Percentiles rank a stretch among this genome's conserved stretches.
Evolutionary conservation across 2,329 filamentous ascomycete genomes (phyloP).

Genomic region (Penicillium verrucosum): DNA sequence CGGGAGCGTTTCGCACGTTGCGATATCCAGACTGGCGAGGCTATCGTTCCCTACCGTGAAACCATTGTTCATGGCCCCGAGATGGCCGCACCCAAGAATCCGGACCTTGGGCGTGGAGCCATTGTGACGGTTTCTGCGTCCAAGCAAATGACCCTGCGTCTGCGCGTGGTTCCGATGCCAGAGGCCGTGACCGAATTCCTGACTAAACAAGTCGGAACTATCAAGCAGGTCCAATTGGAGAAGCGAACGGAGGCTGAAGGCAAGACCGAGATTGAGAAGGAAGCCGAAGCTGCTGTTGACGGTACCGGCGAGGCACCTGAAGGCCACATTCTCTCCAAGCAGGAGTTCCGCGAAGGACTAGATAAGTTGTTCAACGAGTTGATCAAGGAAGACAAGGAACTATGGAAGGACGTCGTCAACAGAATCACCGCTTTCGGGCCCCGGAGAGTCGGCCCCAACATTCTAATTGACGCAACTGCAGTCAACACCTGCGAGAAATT

Average conservation of each 20-base stretch:
- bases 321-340: slow-evolving; percentile 62
- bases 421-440: slow-evolving; percentile 90
- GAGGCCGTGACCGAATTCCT: slow-evolving; percentile 78
- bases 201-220: slow-evolving; percentile 70
- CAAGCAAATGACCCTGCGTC: slow-evolving; percentile 74
- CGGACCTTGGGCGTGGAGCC: slow-evolving; percentile 79
- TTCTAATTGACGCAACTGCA: slow-evolving; percentile 79
- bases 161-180: slow-evolving; percentile 78
- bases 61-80: slow-evolving; percentile 83
- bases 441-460: slow-evolving; percentile 76
- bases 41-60: slow-evolving; percentile 94
- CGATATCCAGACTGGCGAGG: slow-evolving; percentile 88
- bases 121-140: slow-evolving; percentile 74
- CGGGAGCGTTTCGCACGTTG: slow-evolving; percentile 89
- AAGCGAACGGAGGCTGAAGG: slow-evolving; percentile 53
- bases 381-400: slow-evolving; percentile 68
- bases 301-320: slow-evolving; percentile 53
- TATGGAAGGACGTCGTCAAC: slow-evolving; percentile 73
- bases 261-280: slow-evolving; percentile 38
- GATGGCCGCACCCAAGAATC: slow-evolving; percentile 84
- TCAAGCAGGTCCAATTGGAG: slow-evolving; percentile 76
- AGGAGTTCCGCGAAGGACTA: slow-evolving; percentile 75
- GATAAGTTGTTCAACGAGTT: slow-evolving; percentile 61
- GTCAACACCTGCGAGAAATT: slow-evolving; percentile 69
- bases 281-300: slow-evolving; percentile 51